Conservation (phyloP, 1,284 basidiomycete species). For the Dichomitus squalens region DNA sequence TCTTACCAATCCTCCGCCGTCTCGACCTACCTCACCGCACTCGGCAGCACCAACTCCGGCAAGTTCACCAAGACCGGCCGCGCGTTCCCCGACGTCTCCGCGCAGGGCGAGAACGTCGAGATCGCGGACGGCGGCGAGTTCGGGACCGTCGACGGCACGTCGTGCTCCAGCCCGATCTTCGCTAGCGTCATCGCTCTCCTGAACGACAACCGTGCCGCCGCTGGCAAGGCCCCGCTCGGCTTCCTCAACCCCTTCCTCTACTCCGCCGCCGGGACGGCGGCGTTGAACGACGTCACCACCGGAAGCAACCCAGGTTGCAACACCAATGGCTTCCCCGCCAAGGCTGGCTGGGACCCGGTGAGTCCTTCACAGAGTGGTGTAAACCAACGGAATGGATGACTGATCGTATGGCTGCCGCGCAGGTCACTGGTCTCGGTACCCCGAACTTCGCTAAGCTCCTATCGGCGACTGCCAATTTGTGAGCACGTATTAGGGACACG, state of each 20-base stretch:
- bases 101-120: conserved; percentile 35
- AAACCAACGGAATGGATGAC: not conserved
- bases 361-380: not conserved
- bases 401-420: not conserved
- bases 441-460: conserved; percentile 28
- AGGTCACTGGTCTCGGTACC: conserved; percentile 32
- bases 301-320: conserved; percentile 36
- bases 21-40: conserved; percentile 32
- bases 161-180: conserved; percentile 53
- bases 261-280: conserved; percentile 31
- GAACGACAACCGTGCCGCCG: conserved; percentile 49
- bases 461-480: no score
- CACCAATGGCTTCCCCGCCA: conserved; percentile 38
- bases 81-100: conserved; percentile 38
- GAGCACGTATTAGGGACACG: no score
- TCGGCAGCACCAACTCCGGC: conserved; percentile 34
- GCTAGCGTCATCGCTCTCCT: conserved; percentile 55
- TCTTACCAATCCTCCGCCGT: conserved; percentile 44
- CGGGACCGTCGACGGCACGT: conserved; percentile 53
- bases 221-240: conserved; percentile 46
- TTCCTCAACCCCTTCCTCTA: conserved; percentile 53
- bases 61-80: conserved; percentile 34
- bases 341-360: conserved; percentile 38
- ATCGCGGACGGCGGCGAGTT: conserved; percentile 33
- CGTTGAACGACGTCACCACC: conserved; percentile 46